Evolutionary conservation across 179 eudicot species (phyloP).

Genomic region (Beta macrorhiza): DNA sequence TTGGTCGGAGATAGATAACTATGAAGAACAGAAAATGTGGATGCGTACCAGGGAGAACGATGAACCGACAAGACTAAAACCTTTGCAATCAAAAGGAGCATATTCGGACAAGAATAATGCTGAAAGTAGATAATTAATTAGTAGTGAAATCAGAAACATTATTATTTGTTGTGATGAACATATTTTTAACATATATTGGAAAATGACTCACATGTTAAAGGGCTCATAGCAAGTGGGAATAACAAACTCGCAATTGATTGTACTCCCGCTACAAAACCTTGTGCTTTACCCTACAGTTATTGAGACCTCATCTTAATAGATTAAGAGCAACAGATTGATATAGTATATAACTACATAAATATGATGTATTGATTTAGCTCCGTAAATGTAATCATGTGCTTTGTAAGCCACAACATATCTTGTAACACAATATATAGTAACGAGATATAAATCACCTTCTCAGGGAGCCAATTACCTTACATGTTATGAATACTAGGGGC

Average conservation of each 20-base stretch:
- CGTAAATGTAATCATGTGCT: background rate
- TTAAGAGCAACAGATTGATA: background rate
- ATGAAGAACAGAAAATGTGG: conserved; percentile 6
- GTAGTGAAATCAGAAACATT: conserved; percentile 9
- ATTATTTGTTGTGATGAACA: background rate
- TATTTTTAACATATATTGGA: background rate
- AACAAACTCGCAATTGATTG: conserved; percentile 71
- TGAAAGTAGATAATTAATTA: conserved; percentile 27
- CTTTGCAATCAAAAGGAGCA: conserved; percentile 91
- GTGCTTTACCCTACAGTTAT: conserved; percentile 67
- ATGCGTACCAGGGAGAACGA: conserved; percentile 60
- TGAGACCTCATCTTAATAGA: background rate
- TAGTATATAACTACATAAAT: background rate
- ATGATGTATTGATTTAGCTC: background rate
- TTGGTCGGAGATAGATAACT: background rate
- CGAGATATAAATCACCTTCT: no score
- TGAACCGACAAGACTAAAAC: conserved; percentile 76
- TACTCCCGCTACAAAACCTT: conserved; percentile 78
- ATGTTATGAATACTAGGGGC: no score
- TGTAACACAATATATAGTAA: no score
- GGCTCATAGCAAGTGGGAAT: conserved; percentile 83
- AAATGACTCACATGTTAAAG: conserved; percentile 68
- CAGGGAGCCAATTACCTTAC: no score
- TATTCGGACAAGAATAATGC: conserved; percentile 73
- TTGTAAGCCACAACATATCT: no score